Evolutionary conservation across 1,284 basidiomycete species (phyloP).

Genomic region (Irpex sp.): DNA sequence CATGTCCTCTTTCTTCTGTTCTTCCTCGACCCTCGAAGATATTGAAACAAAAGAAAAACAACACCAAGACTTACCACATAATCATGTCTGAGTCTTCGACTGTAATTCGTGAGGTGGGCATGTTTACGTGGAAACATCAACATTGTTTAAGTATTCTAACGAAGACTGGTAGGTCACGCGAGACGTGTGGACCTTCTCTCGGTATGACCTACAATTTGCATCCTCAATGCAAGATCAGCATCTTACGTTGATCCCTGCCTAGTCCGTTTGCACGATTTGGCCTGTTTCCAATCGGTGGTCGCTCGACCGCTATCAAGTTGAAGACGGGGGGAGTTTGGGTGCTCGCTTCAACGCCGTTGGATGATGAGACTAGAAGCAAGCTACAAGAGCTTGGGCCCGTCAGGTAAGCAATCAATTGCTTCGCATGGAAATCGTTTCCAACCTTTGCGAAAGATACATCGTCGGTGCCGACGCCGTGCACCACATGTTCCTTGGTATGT

Average conservation of each 20-base stretch:
- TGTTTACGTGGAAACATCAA: neutral
- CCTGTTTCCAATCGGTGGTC: conserved; percentile 71
- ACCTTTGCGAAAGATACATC: conserved; percentile 48
- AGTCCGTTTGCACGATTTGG: conserved; percentile 72
- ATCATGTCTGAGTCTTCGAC: neutral
- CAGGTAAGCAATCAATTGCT: conserved; percentile 40
- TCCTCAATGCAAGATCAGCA: neutral
- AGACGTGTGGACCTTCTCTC: conserved; percentile 73
- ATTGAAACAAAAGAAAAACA: neutral
- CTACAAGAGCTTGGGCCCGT: conserved; percentile 77
- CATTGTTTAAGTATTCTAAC: neutral
- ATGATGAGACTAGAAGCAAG: conserved; percentile 67
- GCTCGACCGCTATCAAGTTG: conserved; percentile 82
- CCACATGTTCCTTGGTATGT: conserved; percentile 58
- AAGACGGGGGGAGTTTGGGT: conserved; percentile 76
- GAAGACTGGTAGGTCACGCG: conserved; percentile 44
- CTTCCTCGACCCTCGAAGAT: neutral
- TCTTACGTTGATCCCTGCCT: neutral
- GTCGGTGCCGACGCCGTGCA: conserved; percentile 64
- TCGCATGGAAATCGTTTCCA: neutral
- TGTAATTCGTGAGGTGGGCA: neutral
- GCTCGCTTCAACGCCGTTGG: conserved; percentile 81
- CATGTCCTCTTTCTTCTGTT: neutral
- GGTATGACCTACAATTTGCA: conserved; percentile 39
- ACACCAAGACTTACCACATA: neutral